Evolutionary conservation across 495 filamentous ascomycete species (phyloP).

Genomic region (Stereocaulon alpinum): DNA sequence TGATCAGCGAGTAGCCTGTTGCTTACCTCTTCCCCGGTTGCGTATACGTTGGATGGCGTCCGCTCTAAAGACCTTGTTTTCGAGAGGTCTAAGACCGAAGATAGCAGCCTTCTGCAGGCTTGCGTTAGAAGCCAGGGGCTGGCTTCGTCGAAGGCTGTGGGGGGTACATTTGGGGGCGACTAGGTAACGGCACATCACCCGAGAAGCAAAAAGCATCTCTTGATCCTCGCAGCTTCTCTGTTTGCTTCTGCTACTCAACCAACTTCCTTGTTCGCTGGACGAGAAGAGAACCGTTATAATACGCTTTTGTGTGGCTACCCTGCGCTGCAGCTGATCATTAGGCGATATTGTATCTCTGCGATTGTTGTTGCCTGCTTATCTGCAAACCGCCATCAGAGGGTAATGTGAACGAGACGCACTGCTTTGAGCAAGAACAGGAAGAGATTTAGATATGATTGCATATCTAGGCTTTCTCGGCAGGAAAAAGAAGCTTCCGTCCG

Average conservation of each 20-base stretch:
- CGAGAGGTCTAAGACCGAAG: not conserved
- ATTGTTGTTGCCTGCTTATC: not conserved
- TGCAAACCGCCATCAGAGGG: too few species aligned
- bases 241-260: not conserved
- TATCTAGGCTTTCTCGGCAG: not conserved
- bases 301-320: not conserved
- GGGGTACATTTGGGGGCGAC: not conserved
- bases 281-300: not conserved
- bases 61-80: not conserved
- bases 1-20: conserved; percentile 1
- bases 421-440: not conserved
- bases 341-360: not conserved
- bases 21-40: not conserved
- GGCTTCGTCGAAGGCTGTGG: not conserved
- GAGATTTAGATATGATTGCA: not conserved
- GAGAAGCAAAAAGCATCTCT: not conserved
- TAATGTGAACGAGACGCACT: too few species aligned
- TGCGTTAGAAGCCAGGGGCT: not conserved
- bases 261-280: not conserved
- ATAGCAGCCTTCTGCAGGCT: not conserved
- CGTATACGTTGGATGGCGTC: not conserved
- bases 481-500: not conserved
- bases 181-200: not conserved
- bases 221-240: not conserved
- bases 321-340: not conserved